A percentile compares a stretch with the other conserved stretches of the same genome.
These are phyloP conservation scores for Aspergillus latus DNA, from an alignment of 2,329 filamentous ascomycete genomes.

Conservation along the genomic window DNA sequence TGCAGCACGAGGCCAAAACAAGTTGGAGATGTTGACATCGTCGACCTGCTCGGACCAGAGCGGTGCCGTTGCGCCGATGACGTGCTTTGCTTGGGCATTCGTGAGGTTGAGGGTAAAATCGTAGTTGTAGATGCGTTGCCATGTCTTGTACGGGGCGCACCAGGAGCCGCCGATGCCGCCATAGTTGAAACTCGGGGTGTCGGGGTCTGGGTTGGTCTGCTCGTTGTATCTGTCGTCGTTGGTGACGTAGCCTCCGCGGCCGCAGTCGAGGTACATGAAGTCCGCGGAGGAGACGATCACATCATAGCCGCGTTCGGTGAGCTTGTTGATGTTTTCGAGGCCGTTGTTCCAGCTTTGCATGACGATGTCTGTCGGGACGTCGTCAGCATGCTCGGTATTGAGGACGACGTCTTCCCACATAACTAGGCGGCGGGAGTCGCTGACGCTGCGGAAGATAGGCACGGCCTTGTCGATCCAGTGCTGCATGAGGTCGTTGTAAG, in stretches of 20 bases:
- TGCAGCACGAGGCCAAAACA: conserved; percentile 59
- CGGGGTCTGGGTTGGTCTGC: conserved; percentile 51
- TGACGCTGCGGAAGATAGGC: conserved; percentile 50
- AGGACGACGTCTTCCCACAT: conserved; percentile 60
- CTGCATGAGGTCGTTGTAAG: conserved; percentile 54
- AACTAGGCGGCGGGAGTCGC: conserved; percentile 51
- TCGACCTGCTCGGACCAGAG: conserved; percentile 59
- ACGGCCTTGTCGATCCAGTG: conserved; percentile 55
- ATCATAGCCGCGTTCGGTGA: conserved; percentile 53
- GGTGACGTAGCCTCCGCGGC: conserved; percentile 53
- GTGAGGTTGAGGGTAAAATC: conserved; percentile 56
- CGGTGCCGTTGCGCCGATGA: conserved; percentile 54
- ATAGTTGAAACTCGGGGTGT: conserved; percentile 54
- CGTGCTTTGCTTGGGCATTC: conserved; percentile 46
- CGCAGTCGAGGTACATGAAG: conserved; percentile 60
- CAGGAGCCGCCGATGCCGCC: conserved; percentile 56
- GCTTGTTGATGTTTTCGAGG: conserved; percentile 52
- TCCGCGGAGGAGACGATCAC: conserved; percentile 58
- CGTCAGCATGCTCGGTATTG: conserved; percentile 45
- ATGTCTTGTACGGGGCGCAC: conserved; percentile 61
- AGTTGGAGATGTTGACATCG: conserved; percentile 51
- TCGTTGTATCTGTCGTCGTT: conserved; percentile 60
- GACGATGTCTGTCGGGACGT: conserved; percentile 53
- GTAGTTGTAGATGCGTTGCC: conserved; percentile 61
- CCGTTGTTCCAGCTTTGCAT: conserved; percentile 59